Percentiles rank a stretch among this genome's conserved stretches.
phyloP scores from a whole-genome alignment of 805 yeast species.

The Metschnikowia peoriensis region DNA sequence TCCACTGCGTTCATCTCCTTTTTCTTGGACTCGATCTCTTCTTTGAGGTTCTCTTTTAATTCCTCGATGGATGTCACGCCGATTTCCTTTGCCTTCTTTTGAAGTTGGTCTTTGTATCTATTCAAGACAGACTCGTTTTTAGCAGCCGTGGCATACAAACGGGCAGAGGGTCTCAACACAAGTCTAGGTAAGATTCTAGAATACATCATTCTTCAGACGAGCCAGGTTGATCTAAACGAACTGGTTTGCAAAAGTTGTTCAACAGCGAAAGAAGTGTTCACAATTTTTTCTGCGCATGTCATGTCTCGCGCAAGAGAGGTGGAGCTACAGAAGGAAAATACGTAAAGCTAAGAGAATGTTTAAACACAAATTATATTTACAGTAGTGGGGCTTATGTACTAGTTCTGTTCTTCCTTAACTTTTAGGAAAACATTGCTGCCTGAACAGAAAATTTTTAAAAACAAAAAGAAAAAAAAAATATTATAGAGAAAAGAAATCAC shows the following conservation, averaged over 20 bases:
- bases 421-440: not conserved
- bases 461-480: too few relatives aligned
- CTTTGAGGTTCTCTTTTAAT: constrained; percentile 59
- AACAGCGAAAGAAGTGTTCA: not conserved
- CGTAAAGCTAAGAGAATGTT: not conserved
- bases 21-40: constrained; percentile 55
- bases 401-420: not conserved
- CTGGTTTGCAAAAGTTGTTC: not conserved
- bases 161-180: not conserved
- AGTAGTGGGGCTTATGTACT: not conserved
- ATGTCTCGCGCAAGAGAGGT: not conserved
- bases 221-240: not conserved
- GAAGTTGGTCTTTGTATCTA: constrained; percentile 32
- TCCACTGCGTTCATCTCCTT: constrained; percentile 60
- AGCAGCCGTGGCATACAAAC: constrained; percentile 6
- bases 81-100: constrained; percentile 32
- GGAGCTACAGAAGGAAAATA: not conserved
- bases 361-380: not conserved
- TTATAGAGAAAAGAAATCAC: too few relatives aligned
- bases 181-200: not conserved
- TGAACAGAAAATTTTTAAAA: too few relatives aligned
- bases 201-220: not conserved
- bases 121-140: constrained; percentile 9
- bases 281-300: not conserved
- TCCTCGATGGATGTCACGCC: constrained; percentile 51